Base-by-base conservation (phyloP, 345 rosid genomes). In the Conringia planisiliqua region DNA sequence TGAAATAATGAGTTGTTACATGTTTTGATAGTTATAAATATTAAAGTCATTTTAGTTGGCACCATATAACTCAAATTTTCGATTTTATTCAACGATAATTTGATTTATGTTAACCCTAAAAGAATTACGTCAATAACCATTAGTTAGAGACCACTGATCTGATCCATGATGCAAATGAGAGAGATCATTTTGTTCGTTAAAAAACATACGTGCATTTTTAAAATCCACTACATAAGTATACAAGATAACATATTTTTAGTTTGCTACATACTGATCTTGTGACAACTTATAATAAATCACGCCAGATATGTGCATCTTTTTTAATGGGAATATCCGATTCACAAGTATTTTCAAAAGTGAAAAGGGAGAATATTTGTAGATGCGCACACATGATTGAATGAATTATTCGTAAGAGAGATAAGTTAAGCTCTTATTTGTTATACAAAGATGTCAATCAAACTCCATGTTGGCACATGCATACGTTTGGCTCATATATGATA, bases 381-480 rank as follows among this genome's bases (percentile, higher is more conserved):
- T 75, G 52, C 58, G 39, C 27, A 33, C 16, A 51, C n/a, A 62
- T 60, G 63, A 76, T 62, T 68, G 55, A 43, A 69, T 42, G 50
- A 42, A 54, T 61, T 14, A 68, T 68, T 76, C 55, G 32, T 39
- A 47, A 59, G 29, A 18, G 50, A 43, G 70, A 76, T 57, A 61
- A 40, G 65, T 22, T 44, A 62, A 68, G 64, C 48, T 76, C 74
- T 62, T 62, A 27, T 68, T 76, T 68, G 74, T 43, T 69, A 76
- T 62, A 40, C 64, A 60, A 38, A 76, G 73, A 40, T 50, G 44
- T 30, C 73, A 75, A 75, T 59, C 62, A 75, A 68, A 56, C 72
- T 42, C 20, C 79, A 57, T 48, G 73, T 48, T 75, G 51, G 78
- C 70, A 69, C 79, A 69, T 76, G 79, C 63, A 43, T 42, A 62